Evolutionary conservation across 2,329 filamentous ascomycete species (phyloP).

Genomic region (Neocatenulostroma microsporum): DNA sequence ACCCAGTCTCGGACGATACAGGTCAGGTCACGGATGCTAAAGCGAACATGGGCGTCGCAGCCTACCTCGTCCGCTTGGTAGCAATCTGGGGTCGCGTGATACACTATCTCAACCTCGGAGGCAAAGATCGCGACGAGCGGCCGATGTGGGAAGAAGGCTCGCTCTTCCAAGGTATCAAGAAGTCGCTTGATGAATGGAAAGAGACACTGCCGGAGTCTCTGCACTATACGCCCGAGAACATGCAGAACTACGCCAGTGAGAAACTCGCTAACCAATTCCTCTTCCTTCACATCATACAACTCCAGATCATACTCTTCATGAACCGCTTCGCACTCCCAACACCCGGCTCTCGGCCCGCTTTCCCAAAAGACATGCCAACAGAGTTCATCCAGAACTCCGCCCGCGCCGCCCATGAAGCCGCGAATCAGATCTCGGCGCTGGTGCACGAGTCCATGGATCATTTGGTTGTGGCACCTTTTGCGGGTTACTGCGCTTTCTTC

Average conservation of each 20-base stretch:
- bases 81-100: conserved; percentile 86
- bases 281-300: conserved; percentile 80
- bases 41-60: conserved; percentile 89
- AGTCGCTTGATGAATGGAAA: conserved; percentile 63
- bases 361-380: conserved; percentile 62
- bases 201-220: conserved; percentile 61
- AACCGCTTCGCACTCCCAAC: conserved; percentile 75
- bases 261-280: conserved; percentile 85
- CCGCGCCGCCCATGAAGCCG: conserved; percentile 70
- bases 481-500: conserved; percentile 88
- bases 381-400: conserved; percentile 70
- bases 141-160: conserved; percentile 81
- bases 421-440: conserved; percentile 76
- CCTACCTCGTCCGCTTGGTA: conserved; percentile 79
- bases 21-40: conserved; percentile 58
- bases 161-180: conserved; percentile 61
- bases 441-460: conserved; percentile 73
- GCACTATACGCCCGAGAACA: conserved; percentile 71
- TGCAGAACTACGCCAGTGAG: conserved; percentile 75
- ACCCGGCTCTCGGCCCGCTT: conserved; percentile 49
- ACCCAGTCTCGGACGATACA: conserved; percentile 55
- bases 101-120: conserved; percentile 82
- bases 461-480: conserved; percentile 80
- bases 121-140: conserved; percentile 66
- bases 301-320: conserved; percentile 85